phyloP scores from a whole-genome alignment of 2,329 filamentous ascomycete species.

The Colletotrichum sp. region DNA sequence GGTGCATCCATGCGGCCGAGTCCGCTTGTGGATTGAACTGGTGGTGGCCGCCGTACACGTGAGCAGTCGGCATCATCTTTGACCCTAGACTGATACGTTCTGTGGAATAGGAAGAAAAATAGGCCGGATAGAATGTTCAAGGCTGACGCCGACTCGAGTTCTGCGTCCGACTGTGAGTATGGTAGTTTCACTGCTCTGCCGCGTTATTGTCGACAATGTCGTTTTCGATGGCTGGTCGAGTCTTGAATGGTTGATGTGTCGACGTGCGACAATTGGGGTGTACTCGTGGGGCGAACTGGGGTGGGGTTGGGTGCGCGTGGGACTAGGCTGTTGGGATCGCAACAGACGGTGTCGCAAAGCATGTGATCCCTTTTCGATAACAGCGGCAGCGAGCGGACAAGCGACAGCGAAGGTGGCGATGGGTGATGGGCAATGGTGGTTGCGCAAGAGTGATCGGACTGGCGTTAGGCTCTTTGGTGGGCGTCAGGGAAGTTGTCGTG shows the following conservation, averaged over 20 bases:
- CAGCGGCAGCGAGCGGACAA: background rate
- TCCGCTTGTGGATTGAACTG: slow-evolving; percentile 68
- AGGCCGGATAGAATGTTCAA: background rate
- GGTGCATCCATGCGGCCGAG: slow-evolving; percentile 70
- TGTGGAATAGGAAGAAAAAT: background rate
- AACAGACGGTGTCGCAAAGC: background rate
- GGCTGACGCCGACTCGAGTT: background rate
- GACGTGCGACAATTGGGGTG: background rate
- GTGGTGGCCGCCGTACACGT: slow-evolving; percentile 68
- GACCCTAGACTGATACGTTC: background rate
- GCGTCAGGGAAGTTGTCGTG: background rate
- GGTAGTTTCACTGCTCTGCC: background rate
- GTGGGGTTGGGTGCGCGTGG: background rate
- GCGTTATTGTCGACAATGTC: background rate
- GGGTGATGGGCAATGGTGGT: background rate
- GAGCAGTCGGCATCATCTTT: slow-evolving; percentile 67
- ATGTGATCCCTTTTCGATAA: background rate
- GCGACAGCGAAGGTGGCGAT: background rate
- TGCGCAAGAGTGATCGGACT: background rate
- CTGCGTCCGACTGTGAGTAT: background rate
- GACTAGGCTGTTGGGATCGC: background rate
- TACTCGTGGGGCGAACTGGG: background rate
- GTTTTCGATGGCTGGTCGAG: background rate
- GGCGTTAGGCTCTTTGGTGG: background rate
- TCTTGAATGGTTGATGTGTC: background rate